These are phyloP conservation scores for Rheum nobile DNA, from an alignment of 148 eudicot species.

Conservation along the genomic window DNA sequence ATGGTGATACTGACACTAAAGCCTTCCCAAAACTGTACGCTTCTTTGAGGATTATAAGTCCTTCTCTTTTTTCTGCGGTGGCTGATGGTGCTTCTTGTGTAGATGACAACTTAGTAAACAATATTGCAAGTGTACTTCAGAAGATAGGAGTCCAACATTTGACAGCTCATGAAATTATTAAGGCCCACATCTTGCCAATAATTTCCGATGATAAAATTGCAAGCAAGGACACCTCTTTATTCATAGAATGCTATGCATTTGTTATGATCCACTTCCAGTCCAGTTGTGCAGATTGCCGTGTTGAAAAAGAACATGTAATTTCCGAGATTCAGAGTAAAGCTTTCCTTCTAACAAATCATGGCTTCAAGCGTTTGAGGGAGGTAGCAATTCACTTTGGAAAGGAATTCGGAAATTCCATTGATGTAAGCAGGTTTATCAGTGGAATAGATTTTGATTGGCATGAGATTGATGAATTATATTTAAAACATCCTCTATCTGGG, in stretches of 20 bases:
- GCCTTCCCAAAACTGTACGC: slow-evolving; percentile 56
- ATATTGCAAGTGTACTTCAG: slow-evolving; percentile 51
- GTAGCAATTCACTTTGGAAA: slow-evolving; percentile 58
- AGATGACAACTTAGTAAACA: slow-evolving; percentile 23
- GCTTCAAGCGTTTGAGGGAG: slow-evolving; percentile 49
- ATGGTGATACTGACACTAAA: slow-evolving; percentile 30
- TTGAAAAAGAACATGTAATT: slow-evolving; percentile 51
- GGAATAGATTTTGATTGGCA: slow-evolving; percentile 63
- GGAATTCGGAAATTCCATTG: slow-evolving; percentile 56
- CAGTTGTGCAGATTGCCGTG: slow-evolving; percentile 49
- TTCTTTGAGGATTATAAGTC: slow-evolving; percentile 59
- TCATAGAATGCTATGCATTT: slow-evolving; percentile 65
- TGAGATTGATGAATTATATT: slow-evolving; percentile 52
- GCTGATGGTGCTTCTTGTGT: slow-evolving; percentile 19
- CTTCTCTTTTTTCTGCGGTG: slow-evolving; percentile 50
- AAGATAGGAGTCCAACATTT: slow-evolving; percentile 65
- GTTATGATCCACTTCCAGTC: slow-evolving; percentile 76
- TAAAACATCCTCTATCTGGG: slow-evolving; percentile 49
- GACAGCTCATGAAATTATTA: slow-evolving; percentile 80
- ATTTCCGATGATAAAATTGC: slow-evolving; percentile 30
- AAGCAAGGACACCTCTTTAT: slow-evolving; percentile 23
- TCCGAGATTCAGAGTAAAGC: slow-evolving; percentile 53
- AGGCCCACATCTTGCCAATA: slow-evolving; percentile 64
- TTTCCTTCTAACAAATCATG: slow-evolving; percentile 65
- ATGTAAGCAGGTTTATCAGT: slow-evolving; percentile 37